Conservation (phyloP, 306 rosid species). For the Casuarina cunninghamiana region DNA sequence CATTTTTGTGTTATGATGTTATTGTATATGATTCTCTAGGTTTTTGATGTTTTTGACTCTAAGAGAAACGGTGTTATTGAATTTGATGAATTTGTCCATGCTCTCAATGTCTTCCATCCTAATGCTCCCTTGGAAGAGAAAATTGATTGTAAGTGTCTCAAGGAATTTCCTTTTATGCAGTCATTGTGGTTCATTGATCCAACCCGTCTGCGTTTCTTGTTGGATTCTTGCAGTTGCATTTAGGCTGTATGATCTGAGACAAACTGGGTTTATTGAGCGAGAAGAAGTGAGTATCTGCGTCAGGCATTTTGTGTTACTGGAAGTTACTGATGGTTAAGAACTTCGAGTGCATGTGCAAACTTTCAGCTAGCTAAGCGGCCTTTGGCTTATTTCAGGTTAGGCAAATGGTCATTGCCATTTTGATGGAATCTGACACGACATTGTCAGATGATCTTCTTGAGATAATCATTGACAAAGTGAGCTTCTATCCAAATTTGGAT, state of each 20-base stretch:
- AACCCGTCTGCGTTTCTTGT: slow-evolving; percentile 18
- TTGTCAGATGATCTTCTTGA: slow-evolving; percentile 78
- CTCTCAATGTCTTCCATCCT: slow-evolving; percentile 77
- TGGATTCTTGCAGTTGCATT: slow-evolving; percentile 65
- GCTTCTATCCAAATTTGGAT: slow-evolving; percentile 16
- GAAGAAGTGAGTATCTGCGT: slow-evolving; percentile 65
- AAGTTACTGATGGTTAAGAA: neutral
- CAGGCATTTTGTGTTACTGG: neutral
- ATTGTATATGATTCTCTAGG: slow-evolving; percentile 38
- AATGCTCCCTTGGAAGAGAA: slow-evolving; percentile 65
- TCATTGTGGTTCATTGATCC: slow-evolving; percentile 16
- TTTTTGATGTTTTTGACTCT: slow-evolving; percentile 78
- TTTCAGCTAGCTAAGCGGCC: slow-evolving; percentile 16
- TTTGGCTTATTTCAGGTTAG: slow-evolving; percentile 58
- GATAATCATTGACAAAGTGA: slow-evolving; percentile 67
- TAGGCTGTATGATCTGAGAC: slow-evolving; percentile 75
- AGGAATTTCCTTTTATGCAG: slow-evolving; percentile 17
- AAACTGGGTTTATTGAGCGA: slow-evolving; percentile 79
- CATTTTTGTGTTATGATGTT: slow-evolving; percentile 3
- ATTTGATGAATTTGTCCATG: slow-evolving; percentile 76
- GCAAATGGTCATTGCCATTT: slow-evolving; percentile 77
- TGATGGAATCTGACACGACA: slow-evolving; percentile 62
- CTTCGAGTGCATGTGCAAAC: neutral
- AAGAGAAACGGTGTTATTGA: slow-evolving; percentile 78
- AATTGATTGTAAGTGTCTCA: slow-evolving; percentile 63